phyloP scores from a whole-genome alignment of 2,329 filamentous ascomycete genomes.

The Pseudocercospora macadamiae region DNA sequence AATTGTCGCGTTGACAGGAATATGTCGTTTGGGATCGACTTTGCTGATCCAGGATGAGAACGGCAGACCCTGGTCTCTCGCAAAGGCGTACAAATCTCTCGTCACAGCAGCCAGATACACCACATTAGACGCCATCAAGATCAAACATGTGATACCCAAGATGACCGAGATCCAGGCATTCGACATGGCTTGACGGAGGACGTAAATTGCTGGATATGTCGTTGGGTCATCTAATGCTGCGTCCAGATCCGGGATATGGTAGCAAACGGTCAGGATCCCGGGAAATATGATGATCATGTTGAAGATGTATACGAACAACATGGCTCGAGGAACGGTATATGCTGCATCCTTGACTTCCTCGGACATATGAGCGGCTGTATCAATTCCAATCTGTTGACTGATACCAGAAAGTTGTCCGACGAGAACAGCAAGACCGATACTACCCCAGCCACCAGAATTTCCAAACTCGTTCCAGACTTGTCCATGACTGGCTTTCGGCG shows the following conservation, averaged over 20 bases:
- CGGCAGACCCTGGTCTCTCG: constrained; percentile 42
- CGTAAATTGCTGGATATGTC: constrained; percentile 43
- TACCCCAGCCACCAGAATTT: constrained; percentile 43
- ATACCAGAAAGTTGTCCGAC: constrained; percentile 36
- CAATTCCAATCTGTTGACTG: constrained; percentile 26
- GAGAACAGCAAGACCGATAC: constrained; percentile 32
- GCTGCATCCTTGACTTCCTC: constrained; percentile 34
- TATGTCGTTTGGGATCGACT: constrained; percentile 19
- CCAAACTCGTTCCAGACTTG: constrained; percentile 38
- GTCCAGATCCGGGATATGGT: constrained; percentile 27
- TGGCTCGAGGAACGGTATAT: constrained; percentile 30
- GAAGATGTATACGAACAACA: constrained; percentile 43
- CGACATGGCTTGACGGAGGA: constrained; percentile 32
- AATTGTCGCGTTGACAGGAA: constrained; percentile 25
- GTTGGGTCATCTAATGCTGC: constrained; percentile 30
- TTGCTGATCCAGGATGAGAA: constrained; percentile 40
- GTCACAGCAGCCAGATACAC: constrained; percentile 26
- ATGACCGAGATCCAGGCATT: constrained; percentile 22
- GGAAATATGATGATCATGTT: constrained; percentile 50
- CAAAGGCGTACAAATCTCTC: constrained; percentile 36
- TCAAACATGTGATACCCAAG: constrained; percentile 18
- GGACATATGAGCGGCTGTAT: constrained; percentile 30
- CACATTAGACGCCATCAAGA: constrained; percentile 19
- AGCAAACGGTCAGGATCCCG: constrained; percentile 45
- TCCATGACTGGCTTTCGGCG: constrained; percentile 21